Evolutionary conservation across 139 green algal genomes (phyloP).

Genomic region (Tetradesmus obliquus): DNA sequence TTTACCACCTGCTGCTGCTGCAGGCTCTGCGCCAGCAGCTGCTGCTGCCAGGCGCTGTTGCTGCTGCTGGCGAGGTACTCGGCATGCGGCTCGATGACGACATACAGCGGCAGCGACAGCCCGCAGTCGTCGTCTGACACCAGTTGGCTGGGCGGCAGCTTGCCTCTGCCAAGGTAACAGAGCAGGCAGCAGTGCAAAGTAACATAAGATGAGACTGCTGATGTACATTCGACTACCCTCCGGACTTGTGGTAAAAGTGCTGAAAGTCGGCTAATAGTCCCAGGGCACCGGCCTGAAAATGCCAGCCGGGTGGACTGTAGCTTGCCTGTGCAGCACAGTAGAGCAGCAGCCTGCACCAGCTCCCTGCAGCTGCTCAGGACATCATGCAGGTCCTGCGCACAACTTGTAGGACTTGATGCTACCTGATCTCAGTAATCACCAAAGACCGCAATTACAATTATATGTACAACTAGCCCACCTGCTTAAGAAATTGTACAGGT

Average conservation of each 20-base stretch:
- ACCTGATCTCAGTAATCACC: too few species aligned
- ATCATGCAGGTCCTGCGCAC: too few species aligned
- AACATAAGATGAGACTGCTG: neutral
- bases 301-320: neutral
- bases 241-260: too few species aligned
- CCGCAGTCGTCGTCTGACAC: conserved; percentile 5
- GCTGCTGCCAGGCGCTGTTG: neutral
- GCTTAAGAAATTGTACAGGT: too few species aligned
- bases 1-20: neutral
- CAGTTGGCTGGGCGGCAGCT: neutral
- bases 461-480: too few species aligned
- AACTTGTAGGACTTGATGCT: too few species aligned
- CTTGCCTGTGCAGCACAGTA: neutral
- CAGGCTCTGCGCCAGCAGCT: conserved; percentile 20
- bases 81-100: conserved; percentile 25
- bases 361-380: too few species aligned
- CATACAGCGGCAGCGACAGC: conserved; percentile 18
- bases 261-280: too few species aligned
- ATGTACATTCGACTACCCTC: too few species aligned
- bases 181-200: neutral
- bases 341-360: neutral
- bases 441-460: too few species aligned
- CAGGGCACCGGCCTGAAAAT: too few species aligned
- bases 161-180: neutral
- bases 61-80: conserved; percentile 21